Base-by-base conservation (phyloP, 1,284 basidiomycete species). In the Cryptococcus sp. region DNA sequence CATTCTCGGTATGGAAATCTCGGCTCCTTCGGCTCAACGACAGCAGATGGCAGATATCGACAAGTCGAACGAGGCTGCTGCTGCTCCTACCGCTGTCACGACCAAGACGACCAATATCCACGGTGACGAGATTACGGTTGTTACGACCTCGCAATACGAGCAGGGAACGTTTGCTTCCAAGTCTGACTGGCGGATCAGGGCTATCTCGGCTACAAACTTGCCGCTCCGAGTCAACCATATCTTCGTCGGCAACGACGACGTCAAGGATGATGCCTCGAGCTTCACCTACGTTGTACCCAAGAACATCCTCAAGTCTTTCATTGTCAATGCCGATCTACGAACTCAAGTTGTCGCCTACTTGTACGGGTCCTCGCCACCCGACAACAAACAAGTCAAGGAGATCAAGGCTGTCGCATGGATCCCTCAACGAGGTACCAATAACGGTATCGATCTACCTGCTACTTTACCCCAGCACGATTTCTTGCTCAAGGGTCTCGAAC, bases 41-140 rank as follows among this genome's bases (percentile, higher is more conserved):
- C 96, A 98, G 76, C 94, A 98, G 78, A 98, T 98, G 93, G 96
- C 94, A 14, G 96, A 98, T 75, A 79, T 99, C 52, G 96, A 99
- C 74, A 98, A 98, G 81, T 87, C 86, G 55, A 85, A 89, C 14
- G 92, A 96, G 72, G 92, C 93, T 0, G 57, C 56, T 19, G 83
- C 85, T 54, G 94, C 98, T 75, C 88, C 98, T 60, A 99, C 96
- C 4, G 94, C 96, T 21, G 81, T 97, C 34, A 92, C 98, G 77
- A 98, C 93, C 76, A 86, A 91, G 81, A 98, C 94, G 9, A 96
- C 92, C 53, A 98, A 98, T 72, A 85, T 98, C 42, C 66, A 68
- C 49, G 94, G 96, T 74, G 96, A 99, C 75, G 85, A 91, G 49
- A 93, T 98, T 62, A 90, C 92, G 72, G 91, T 90, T 3, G 86